Evolutionary conservation across 1,139 yeast genomes (phyloP), one percentile per base, ranked within the genome.

Genomic region (Geotrichum fermentans): DNA sequence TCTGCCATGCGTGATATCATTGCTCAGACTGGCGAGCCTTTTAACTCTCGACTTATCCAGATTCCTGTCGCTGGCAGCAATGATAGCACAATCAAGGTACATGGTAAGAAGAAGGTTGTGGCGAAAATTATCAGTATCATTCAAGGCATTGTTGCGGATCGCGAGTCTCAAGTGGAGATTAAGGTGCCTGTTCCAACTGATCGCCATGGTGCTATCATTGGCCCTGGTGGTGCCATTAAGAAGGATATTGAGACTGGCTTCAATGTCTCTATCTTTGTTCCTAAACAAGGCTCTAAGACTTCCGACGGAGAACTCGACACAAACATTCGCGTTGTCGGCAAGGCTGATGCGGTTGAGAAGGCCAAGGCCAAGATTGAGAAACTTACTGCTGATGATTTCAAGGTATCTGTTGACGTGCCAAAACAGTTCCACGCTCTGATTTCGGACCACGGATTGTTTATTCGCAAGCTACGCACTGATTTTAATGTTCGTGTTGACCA

Each of bases 21-120:
- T 54, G 64, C 78, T 50, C 78, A 78, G 52, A 96, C 97, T 42
- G 96, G 96, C 56, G 70, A 69, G 49, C 68, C 75, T 46, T 71
- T 69, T 50, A 61, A 66, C 49, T 74, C 73, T 54, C 79, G 81
- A 62, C 73, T 82, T 56, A 75, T 92, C 57, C 81, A 79, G 52
- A 78, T 92, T 57, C 97, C 98, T 47, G 76, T 80, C 50, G 82
- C 80, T 56, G 82, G 79, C 37, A 73, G 84, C 37, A 53, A 56
- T 34, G 82, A 76, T n/a, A 74, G 82, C 14, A 75, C 74, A 45
- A 75, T 94, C 58, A 75, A 77, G 45, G 78, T 85, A 38, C 75
- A 78, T 59, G 99, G 98, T 61, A 83, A 89, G 62, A 81, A 82
- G 65, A 68, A 69, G 44, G 75, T 88, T 55, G 97, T 92, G 43